Conservation (phyloP, 495 filamentous ascomycete species). For the Monascus purpureus region DNA sequence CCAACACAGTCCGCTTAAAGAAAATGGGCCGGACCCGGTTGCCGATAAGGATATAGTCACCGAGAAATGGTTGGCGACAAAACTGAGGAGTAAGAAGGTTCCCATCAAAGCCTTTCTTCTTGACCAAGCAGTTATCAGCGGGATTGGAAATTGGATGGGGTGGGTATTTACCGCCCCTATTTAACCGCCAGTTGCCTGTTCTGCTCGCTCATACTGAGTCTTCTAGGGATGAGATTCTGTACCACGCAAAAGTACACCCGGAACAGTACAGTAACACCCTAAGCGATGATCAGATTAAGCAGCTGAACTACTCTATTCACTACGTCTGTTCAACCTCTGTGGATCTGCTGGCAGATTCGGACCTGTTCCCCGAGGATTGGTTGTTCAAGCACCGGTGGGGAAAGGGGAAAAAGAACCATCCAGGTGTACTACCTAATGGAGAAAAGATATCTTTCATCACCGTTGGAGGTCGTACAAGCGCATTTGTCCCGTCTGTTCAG, state of each 20-base stretch:
- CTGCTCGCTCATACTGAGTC: no score
- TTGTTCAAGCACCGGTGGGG: conserved; percentile 84
- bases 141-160: conserved; percentile 95
- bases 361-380: conserved; percentile 80
- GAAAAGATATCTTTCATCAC: conserved; percentile 71
- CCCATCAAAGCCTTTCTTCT: conserved; percentile 78
- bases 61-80: conserved; percentile 51
- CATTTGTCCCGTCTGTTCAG: conserved; percentile 70
- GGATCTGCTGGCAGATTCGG: conserved; percentile 65
- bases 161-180: conserved; percentile 20
- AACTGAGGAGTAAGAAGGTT: conserved; percentile 58
- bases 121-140: conserved; percentile 80
- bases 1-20: conserved; percentile 61
- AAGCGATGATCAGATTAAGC: conserved; percentile 50
- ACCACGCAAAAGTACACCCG: conserved; percentile 75
- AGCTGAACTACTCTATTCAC: conserved; percentile 57
- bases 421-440: conserved; percentile 59
- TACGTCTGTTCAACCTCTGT: conserved; percentile 70
- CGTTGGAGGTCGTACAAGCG: conserved; percentile 80
- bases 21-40: conserved; percentile 90
- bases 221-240: conserved; percentile 70
- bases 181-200: no score
- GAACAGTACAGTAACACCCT: conserved; percentile 86
- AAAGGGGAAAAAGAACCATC: conserved; percentile 68
- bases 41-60: conserved; percentile 66